Evolutionary conservation across 2,329 filamentous ascomycete genomes (phyloP), one percentile per base, ranked within the genome.

Genomic region (Myrmaecium sp.): DNA sequence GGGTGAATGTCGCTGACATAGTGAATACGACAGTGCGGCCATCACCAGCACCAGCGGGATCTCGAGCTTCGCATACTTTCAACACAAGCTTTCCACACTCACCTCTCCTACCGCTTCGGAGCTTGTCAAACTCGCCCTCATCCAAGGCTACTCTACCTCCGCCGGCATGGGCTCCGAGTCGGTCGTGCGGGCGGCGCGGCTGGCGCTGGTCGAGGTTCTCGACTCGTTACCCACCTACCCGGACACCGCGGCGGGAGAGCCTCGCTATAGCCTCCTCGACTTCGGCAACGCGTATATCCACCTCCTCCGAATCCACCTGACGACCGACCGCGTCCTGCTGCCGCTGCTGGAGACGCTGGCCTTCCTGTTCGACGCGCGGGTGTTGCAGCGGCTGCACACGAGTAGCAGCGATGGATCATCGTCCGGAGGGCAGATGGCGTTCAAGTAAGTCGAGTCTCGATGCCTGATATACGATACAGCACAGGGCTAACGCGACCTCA

Each of bases 161-260:
- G 76, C 78, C 6, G 77, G 81, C 41, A 72, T 74, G n/a, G 76
- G 75, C 19, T 78, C 79, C 31, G 78, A 86, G 41, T 69, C 76
- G 18, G 59, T 86, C 2, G 65, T 84, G 14, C 69, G 77, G 26
- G 67, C 69, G 6, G 74, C 74, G 24, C 66, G 77, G 16, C 59
- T 64, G 1, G 76, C 75, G 0, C 58, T 89, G 1, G 57, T 66
- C 3, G 53, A 60, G 4, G 51, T 41, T 17, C 30, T 61, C 3
- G 38, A 41, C 17, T 21, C 33, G 2, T 31, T 53, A 21, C 43
- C 43, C 5, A 32, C 33, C 5, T 26, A 18, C 6, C 10, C 3
- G n/a, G 12, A 30, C 11, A 18, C 23, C n/a, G 11, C 9, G 18
- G 17, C 13, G 18, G 14, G 26, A 1, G 22, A 18, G 12, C 11